Base-by-base conservation (phyloP, 176 grass and related monocot species). In the Triticum timopheevii region DNA sequence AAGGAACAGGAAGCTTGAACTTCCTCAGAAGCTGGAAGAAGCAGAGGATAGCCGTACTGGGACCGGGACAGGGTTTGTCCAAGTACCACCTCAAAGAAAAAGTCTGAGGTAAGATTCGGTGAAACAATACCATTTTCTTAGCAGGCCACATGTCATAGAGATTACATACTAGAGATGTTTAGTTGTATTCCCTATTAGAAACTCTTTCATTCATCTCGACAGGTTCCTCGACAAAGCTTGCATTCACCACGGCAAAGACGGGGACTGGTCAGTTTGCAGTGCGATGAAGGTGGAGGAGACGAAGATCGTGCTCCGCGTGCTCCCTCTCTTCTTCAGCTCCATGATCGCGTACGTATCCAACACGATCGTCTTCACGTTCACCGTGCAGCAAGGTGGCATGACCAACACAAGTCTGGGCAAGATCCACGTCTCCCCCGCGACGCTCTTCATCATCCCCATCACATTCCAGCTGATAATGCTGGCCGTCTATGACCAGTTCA, bases 171-270 rank as follows among this genome's bases (percentile, higher is more conserved):
- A 44, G 40, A 44, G 40, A 44, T 44, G 40, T 11, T 73, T 47
- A 20, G 45, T 52, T 52, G 1, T 30, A 7, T 50, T 76, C 23
- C 73, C 44, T 52, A 74, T 17, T 31, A 54, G 16, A 52, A 54
- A 47, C 13, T 80, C 39, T 71, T 88, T 33, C 7, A 9, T 80
- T 8, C 27, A 42, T 89, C 31, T 85, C 35, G 40, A n/a, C 61
- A 95, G 93, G 38, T 95, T 95, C 75, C 90, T 95, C 1, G 73
- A 95, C 28, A 92, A 90, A 80, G 93, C 88, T 36, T 90, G 85
- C n/a, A 88, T 95, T n/a, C 13, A 64, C 56, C 36, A 9, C 77
- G 93, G 78, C 58, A 76, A 81, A 38, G 25, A 73, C 8, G 78
- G 84, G n/a, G 8, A 83, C 23, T 92, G 93, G 93, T 79, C 82